phyloP scores from a whole-genome alignment of 352 stramenopile species.

The Globisporangium uncinulatum region DNA sequence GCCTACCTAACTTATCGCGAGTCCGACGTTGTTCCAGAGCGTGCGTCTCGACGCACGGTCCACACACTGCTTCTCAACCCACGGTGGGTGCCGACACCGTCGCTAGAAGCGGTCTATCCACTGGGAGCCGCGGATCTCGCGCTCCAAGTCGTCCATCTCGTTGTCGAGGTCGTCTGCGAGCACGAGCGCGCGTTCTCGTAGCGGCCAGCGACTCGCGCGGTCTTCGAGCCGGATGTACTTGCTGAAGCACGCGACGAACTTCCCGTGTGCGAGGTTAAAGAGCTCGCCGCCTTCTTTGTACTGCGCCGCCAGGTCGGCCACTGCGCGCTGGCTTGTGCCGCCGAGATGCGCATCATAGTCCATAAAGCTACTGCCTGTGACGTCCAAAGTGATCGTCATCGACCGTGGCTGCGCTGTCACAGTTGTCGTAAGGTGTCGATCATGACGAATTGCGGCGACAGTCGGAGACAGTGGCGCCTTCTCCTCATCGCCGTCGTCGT shows the following conservation, averaged over 20 bases:
- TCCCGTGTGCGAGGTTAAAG: slow-evolving; percentile 35
- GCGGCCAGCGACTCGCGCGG: slow-evolving; percentile 25
- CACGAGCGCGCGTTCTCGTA: slow-evolving; percentile 44
- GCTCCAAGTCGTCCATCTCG: slow-evolving; percentile 31
- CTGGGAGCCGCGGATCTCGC: slow-evolving; percentile 12
- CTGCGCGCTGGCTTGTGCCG: slow-evolving; percentile 16
- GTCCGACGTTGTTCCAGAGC: background rate
- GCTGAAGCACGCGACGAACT: slow-evolving; percentile 41
- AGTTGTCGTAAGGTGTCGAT: background rate
- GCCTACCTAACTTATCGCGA: slow-evolving; percentile 12
- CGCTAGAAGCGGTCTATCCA: slow-evolving; percentile 13
- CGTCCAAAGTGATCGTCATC: background rate
- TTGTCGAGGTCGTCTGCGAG: slow-evolving; percentile 66
- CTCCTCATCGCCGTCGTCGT: slow-evolving; percentile 1
- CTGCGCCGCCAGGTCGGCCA: slow-evolving; percentile 29
- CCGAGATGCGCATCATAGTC: background rate
- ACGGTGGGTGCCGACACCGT: no score
- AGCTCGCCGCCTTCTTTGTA: slow-evolving; percentile 36
- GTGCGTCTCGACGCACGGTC: background rate
- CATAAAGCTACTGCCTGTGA: background rate
- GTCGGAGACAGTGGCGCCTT: slow-evolving; percentile 4
- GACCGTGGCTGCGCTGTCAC: background rate
- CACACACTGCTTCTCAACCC: background rate
- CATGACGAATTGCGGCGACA: background rate
- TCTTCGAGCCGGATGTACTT: slow-evolving; percentile 65